These are phyloP conservation scores for Elaeis oleifera DNA, from an alignment of 202 grass and related monocot species.

Conservation along the genomic window DNA sequence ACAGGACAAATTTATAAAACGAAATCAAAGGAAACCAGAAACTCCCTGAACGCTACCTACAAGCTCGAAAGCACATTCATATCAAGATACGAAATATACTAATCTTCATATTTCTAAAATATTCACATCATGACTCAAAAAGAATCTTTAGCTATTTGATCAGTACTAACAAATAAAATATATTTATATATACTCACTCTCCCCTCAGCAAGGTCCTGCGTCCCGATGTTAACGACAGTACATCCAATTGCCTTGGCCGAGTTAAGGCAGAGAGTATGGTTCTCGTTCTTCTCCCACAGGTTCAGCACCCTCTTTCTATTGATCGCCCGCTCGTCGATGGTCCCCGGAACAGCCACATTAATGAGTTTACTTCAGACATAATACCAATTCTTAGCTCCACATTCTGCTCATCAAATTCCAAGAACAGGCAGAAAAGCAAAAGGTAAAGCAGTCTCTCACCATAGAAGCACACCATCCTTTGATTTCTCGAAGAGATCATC, in stretches of 20 bases:
- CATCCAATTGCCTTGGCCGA: constrained; percentile 27
- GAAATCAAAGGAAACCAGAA: too few species aligned
- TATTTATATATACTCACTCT: constrained; percentile 8
- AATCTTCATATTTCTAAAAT: too few species aligned
- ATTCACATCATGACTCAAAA: too few species aligned
- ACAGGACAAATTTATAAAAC: too few species aligned
- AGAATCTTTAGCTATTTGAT: too few species aligned
- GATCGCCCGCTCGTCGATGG: constrained; percentile 24
- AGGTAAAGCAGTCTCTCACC: not conserved
- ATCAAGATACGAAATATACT: too few species aligned
- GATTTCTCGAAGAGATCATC: constrained; percentile 25
- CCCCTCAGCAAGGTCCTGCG: constrained; percentile 24
- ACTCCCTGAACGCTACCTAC: too few species aligned
- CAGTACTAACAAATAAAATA: too few species aligned
- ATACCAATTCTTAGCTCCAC: not conserved
- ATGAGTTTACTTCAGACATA: constrained; percentile 23
- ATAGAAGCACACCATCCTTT: constrained; percentile 27
- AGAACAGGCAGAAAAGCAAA: not conserved
- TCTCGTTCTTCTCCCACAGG: constrained; percentile 27
- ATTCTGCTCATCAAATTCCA: not conserved
- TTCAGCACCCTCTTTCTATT: constrained; percentile 25
- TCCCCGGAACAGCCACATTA: constrained; percentile 26
- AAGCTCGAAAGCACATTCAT: too few species aligned
- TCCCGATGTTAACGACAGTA: constrained; percentile 24
- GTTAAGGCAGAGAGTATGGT: constrained; percentile 21